Evolutionary conservation across 352 stramenopile genomes (phyloP).

Genomic region (Pythium folliculosum): DNA sequence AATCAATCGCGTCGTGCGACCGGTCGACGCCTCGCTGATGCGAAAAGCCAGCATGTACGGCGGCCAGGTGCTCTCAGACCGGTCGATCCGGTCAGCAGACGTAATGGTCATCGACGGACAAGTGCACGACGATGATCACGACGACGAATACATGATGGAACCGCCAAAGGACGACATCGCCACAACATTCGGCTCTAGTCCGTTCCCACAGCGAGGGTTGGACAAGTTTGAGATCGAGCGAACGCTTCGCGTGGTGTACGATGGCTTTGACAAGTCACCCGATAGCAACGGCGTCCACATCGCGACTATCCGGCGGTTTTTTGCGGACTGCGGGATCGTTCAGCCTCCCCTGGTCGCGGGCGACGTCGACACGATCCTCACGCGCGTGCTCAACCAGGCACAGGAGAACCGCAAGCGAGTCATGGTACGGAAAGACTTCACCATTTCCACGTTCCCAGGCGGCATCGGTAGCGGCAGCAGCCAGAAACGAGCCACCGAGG

Average conservation of each 20-base stretch:
- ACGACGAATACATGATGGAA: slow-evolving; percentile 26
- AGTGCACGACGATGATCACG: slow-evolving; percentile 10
- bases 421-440: slow-evolving; percentile 58
- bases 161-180: slow-evolving; percentile 22
- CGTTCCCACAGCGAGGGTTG: slow-evolving; percentile 2
- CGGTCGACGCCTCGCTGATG: slow-evolving; percentile 19
- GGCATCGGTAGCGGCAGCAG: slow-evolving; percentile 9
- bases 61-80: slow-evolving; percentile 8
- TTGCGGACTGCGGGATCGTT: slow-evolving; percentile 62
- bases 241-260: slow-evolving; percentile 43
- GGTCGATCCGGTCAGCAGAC: slow-evolving; percentile 2
- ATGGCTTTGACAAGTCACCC: slow-evolving; percentile 47
- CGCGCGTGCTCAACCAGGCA: slow-evolving; percentile 55
- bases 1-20: slow-evolving; percentile 16
- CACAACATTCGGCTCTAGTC: neutral
- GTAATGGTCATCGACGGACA: slow-evolving; percentile 13
- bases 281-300: slow-evolving; percentile 63
- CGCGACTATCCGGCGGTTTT: slow-evolving; percentile 64
- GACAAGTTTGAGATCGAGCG: slow-evolving; percentile 40
- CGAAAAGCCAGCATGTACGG: slow-evolving; percentile 22
- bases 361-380: slow-evolving; percentile 72
- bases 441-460: slow-evolving; percentile 20
- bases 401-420: slow-evolving; percentile 55
- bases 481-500: slow-evolving; percentile 29
- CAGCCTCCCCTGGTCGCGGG: slow-evolving; percentile 49